Evolutionary conservation across 2,329 filamentous ascomycete species (phyloP), one percentile per base, ranked within the genome.

Genomic region (Neonectria magnoliae): DNA sequence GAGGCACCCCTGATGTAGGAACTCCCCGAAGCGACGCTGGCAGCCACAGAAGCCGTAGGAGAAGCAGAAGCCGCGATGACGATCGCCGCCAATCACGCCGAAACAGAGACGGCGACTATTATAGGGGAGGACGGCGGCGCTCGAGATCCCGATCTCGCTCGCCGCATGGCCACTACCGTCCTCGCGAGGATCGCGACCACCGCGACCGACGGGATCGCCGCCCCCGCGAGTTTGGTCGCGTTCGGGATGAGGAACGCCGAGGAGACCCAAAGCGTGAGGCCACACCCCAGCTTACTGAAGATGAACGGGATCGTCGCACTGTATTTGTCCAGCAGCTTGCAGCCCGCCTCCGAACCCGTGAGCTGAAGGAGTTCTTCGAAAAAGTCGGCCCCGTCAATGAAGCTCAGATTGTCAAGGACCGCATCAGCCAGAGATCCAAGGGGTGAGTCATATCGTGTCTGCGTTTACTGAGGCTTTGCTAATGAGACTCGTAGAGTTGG

Each of bases 241-340:
- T 83, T 60, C 81, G 83, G 65, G 85, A 88, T 56, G 83, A 87
- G 11, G 81, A 83, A 31, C 78, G 77, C 47, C 76, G 79, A 60
- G 78, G 79, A 59, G 78, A 78, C 51, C 68, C 79, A 42, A 83
- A 79, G 73, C 80, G 80, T 71, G 86, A 88, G 67, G 79, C 78
- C 61, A 90, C 91, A 57, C 91, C 93, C 29, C 90, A 92, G 76
- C 88, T 92, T 65, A 97, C 92, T 74, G 94, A 98, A 79, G 96
- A 98, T 81, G 96, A 99, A 82, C 92, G 95, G 76, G 96, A 99
- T 82, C 91, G 93, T 74, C 92, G 96, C 75, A 99, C 97, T 63
- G 93, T 99, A 64, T 99, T 99, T 78, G 96, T 99, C 60, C 96
- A 99, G 84, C 96, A 99, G 82, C 91, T 99, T 77, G 96, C 96